These are phyloP conservation scores for Pinus albicaulis DNA, from an alignment of 75 land plant species.

Conservation along the genomic window DNA sequence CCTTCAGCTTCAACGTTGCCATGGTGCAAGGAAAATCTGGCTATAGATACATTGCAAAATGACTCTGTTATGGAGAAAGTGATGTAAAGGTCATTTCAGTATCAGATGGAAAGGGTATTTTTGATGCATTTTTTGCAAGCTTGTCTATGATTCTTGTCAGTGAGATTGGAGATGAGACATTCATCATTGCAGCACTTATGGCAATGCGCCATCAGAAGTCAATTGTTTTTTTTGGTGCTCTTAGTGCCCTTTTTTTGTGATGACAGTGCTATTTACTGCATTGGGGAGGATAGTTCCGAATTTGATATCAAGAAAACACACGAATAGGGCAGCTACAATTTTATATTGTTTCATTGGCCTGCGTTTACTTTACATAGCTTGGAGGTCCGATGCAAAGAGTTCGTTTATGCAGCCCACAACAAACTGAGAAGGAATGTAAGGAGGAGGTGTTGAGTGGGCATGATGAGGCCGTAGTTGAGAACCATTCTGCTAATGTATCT, in stretches of 20 bases:
- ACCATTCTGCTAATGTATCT: too few species aligned
- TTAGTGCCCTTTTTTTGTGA: conserved; percentile 84
- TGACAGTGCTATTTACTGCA: conserved; percentile 96
- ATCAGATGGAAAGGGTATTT: conserved; percentile 61
- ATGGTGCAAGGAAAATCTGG: too few species aligned
- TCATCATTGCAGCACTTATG: conserved; percentile 96
- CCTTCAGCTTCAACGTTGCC: too few species aligned
- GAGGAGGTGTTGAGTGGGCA: too few species aligned
- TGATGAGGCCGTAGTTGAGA: too few species aligned
- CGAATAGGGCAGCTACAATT: conserved; percentile 96
- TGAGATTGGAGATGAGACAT: conserved; percentile 99
- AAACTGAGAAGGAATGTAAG: too few species aligned
- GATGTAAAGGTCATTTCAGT: conserved; percentile 11
- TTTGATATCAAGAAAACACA: conserved; percentile 92
- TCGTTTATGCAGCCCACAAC: too few species aligned
- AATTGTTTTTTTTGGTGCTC: conserved; percentile 96
- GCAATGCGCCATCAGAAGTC: conserved; percentile 99
- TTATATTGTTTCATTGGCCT: conserved; percentile 92
- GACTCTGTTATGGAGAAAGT: not conserved
- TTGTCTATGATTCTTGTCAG: conserved; percentile 96
- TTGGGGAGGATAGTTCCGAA: conserved; percentile 98
- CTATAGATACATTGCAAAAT: not conserved
- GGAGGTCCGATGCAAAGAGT: conserved; percentile 74
- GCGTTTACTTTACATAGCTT: conserved; percentile 94
- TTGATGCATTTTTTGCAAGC: conserved; percentile 90